Base-by-base conservation (phyloP, 2,329 filamentous ascomycete species). In the Magnaporthiopsis incrustans region DNA sequence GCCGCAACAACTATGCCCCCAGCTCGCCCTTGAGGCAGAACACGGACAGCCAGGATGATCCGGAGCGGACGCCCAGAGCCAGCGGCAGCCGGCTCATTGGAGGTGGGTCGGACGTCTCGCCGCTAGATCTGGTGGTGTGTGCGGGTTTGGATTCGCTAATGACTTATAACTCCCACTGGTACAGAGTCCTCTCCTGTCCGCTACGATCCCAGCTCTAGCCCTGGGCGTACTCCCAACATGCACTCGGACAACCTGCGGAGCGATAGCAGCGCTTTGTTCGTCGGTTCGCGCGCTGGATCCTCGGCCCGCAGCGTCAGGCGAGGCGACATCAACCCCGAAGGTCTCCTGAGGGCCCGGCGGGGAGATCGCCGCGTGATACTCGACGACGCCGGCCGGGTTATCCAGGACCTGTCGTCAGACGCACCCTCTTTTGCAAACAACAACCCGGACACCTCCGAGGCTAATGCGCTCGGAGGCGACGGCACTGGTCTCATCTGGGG, bases 401-500 rank as follows among this genome's bases (percentile, higher is more conserved):
- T 87, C 44, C 79, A 82, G 64, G 83, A 87, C 66, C 76, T 78
- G 26, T 79, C 80, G 65, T 88, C 85, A 0, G 86, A 88, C 69
- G 82, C 84, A 0, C 79, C 82, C 27, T 85, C 85, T 0, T 88
- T 86, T 69, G 79, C 81, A 50, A 86, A 86, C 72, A 76, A 83
- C 68, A 83, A 97, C 69, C 92, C 92, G 0, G 89, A 89, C 67
- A 97, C 93, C 8, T 97, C 94, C 2, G 95, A 99, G 74, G 95
- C 95, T 0, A 90, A 97, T 72, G 85, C 83, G 1, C 85, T 97
- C 57, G 94, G 92, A 56, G 95, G 93, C 2, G 86, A 86, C 65
- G 91, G 90, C 56, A 89, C 89, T 64, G 87, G 89, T 69, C 86
- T 96, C 65, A 94, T 99, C 68, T 99, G 95, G 95, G 95, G 95